Evolutionary conservation across 306 rosid genomes (phyloP).

Genomic region (Sesbania bispinosa): DNA sequence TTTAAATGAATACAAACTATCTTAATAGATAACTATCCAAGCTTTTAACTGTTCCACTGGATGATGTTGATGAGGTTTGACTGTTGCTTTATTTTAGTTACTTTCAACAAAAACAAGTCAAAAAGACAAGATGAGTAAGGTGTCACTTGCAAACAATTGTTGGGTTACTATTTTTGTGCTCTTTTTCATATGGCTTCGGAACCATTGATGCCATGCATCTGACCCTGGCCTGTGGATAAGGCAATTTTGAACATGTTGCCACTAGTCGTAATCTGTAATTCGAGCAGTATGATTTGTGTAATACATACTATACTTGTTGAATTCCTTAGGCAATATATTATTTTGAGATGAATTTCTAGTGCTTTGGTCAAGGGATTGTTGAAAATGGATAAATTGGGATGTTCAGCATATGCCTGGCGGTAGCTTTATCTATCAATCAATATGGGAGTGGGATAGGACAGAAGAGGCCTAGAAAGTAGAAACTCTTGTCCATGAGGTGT

Average conservation of each 20-base stretch:
- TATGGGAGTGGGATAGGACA: neutral
- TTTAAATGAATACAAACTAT: neutral
- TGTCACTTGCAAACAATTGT: conserved; percentile 1
- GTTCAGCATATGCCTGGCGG: conserved; percentile 15
- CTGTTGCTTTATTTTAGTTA: conserved; percentile 14
- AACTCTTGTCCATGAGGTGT: neutral
- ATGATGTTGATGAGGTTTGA: conserved; percentile 13
- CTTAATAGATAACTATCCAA: conserved; percentile 8
- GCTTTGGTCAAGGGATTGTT: conserved; percentile 34
- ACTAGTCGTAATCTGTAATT: neutral
- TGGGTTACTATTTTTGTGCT: neutral
- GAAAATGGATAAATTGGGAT: conserved; percentile 25
- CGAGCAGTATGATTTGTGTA: neutral
- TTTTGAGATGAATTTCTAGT: neutral
- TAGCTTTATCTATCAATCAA: neutral
- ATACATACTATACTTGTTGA: neutral
- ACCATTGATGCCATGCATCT: no score
- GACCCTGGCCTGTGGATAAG: no score
- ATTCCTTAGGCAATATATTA: neutral
- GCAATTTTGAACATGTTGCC: no score
- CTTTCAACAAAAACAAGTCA: conserved; percentile 19
- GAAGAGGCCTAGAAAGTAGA: neutral
- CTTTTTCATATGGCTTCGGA: no score
- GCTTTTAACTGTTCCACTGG: conserved; percentile 25
- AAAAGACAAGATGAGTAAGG: neutral